Base-by-base conservation (phyloP, 139 green algal genomes). In the Auxenochlorella pyrenoidosa region DNA sequence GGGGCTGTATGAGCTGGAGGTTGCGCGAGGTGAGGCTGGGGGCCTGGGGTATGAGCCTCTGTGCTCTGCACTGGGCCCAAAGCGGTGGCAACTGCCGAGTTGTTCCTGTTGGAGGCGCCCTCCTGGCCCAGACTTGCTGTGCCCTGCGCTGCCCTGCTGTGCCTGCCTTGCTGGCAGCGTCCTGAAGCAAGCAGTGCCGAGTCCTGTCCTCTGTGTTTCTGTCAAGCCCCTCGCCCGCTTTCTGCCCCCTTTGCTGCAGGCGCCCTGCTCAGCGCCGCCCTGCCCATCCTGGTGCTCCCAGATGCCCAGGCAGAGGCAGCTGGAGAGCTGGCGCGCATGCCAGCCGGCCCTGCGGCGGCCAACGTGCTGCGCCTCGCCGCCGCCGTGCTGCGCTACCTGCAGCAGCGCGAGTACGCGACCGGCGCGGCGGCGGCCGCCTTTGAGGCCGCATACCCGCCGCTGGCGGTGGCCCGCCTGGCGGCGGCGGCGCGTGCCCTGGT, bases 1-100 rank as follows among this genome's bases (percentile, higher is more conserved):
- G 79, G 79, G 79, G 59, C 38, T 85, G 59, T 85, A 85, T 32
- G 79, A 85, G 59, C 58, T 85, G 36, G 79, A 85, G 40, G 38
- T 60, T 10, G 54, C 59, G 4, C 60, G 28, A 30, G 79, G 79
- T 85, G 79, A 60, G 79, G 47, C 43, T 18, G 5, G 47, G 5
- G 26, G 72, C 24, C 34, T 12, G 32, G 15, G 2, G 1, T 19
- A 2, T 40, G 66, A 32, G 66, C 30, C 13, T 24, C 1, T 1
- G 32, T 0, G 13, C 15, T 8, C 66, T 73, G 66, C 66, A 40
- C 2, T 63, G 54, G 6, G 16, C 30, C 66, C 13, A 19, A 41
- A 41, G 4, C 66, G 16, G 32, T 15, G 30, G 66, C 66, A 18
- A 41, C 13, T 8, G 30, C 66, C 28, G 15, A 28, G 26, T n/a